Evolutionary conservation across 2,329 filamentous ascomycete species (phyloP), one percentile per base, ranked within the genome.

Genomic region (Calonectria pseudoreteaudii): DNA sequence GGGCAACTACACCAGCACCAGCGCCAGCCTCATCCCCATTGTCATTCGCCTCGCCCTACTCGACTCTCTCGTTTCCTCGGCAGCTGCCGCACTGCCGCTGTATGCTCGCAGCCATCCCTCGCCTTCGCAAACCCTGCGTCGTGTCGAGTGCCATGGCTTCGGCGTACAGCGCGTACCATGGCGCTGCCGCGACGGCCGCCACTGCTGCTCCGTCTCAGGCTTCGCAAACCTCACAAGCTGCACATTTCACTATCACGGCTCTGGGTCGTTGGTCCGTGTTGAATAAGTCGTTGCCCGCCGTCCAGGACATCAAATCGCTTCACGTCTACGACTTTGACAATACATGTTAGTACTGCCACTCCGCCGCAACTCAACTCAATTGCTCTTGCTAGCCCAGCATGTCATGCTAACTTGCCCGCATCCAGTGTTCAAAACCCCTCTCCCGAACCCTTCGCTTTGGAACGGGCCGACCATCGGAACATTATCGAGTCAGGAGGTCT

Each of bases 271-370:
- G 96, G 96, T 98, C 95, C 50, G 92, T 95, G 78, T 87, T 93
- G 74, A 92, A 92, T 81, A 93, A 91, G 81, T 90, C 93, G 74
- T 88, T 97, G 41, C 94, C 95, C 91, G 90, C 91, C 38, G 88
- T 92, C 14, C 88, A 93, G 52, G 88, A 91, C 70, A 93, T 98
- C 85, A 95, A 91, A 83, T 87, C 92, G 11, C 92, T 99, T 67
- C 96, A 98, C 82, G 91, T 99, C 78, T 98, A 98, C 86, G 97
- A 99, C 84, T 99, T 98, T 84, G 97, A 99, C 85, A 98, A 99
- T 82, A 98, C 96, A 47, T 87, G 94, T 96, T 87, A 83, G 93
- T 76, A 30, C 30, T 28, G 26, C 26, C 60, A 4, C 44, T n/a
- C 44, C 10, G 56, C 31, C 14, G 38, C 31, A 28, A n/a, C n/a